Base-by-base conservation (phyloP, 176 grass and related monocot species). In the Poa pratensis region DNA sequence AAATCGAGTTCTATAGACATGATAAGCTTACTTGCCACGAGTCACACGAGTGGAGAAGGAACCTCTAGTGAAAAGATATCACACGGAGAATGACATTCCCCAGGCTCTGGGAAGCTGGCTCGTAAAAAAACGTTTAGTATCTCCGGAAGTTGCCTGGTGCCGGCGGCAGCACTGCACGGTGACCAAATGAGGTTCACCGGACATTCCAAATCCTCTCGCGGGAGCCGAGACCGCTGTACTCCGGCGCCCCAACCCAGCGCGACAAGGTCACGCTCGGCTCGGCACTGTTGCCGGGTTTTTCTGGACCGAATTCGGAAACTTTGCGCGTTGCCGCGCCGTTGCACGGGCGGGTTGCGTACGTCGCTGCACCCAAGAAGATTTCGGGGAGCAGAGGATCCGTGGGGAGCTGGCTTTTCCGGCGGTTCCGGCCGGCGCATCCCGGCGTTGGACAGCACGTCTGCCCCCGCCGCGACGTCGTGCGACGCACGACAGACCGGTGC, bases 51-150 rank as follows among this genome's bases (percentile, higher is more conserved):
- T 18, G 73, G 53, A 19, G 62, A 71, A 43, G 51, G 71, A 42
- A 62, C 7, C 42, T 71, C 5, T 0, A 11, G 14, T 1, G 51
- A 53, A 32, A 63, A 77, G 70, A 89, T 62, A 20, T 54, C 7
- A 55, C 19, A 65, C 61, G 71, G 79, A 74, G 73, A 83, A 35
- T 78, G 79, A 40, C 79, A 83, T 90, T 86, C 48, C 80, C 84
- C 54, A 42, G 19, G 87, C 69, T 57, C 2, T 64, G 68, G 60
- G 68, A 70, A 69, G 35, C 35, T 6, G 35, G 5, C 35, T 37
- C 64, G 84, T 79, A 45, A 15, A 11, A 76, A 76, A 70, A 65
- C 75, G 64, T 67, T 82, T 15, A 37, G 55, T 30, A 16, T 50
- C 22, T 20, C 18, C 71, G 82, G 70, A 79, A 70, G 37, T 7